Base-by-base conservation (phyloP, 257 asterid genomes). In the Ehretia macrophylla region DNA sequence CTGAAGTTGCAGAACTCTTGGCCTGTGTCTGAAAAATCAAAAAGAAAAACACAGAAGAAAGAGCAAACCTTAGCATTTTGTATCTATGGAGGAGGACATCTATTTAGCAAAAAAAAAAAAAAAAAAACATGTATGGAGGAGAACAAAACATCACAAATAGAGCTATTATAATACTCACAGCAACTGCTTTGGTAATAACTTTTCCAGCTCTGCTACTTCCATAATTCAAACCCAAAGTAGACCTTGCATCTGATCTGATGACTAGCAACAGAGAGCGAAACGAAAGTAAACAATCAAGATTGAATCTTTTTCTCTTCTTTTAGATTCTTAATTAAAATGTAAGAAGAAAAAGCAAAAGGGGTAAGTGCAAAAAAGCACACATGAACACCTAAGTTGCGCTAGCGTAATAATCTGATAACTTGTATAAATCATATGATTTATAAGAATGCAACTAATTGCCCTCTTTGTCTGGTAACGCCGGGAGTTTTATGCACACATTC, bases 231-330 rank as follows among this genome's bases (percentile, higher is more conserved):
- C 78, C 60, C 37, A 62, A 54, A 58, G 51, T 68, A 38, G 81
- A 40, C 77, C 76, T 76, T 46, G 73, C 59, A 55, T 65, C 84
- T 66, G 86, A 76, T 82, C 85, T 74, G 59, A 78, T 56, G 27
- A 62, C 90, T 82, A 17, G 37, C 64, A 71, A 59, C 38, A 5
- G 5, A 32, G 11, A 21, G 22, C 55, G n/a, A n/a, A n/a, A 58
- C 59, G 16, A 10, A 37, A 64, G 14, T 14, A 14, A 64, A 48
- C 10, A 42, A 42, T 42, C 47, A 42, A 42, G 47, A 42, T 10
- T 42, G 16, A 14, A 42, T 42, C 47, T 42, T 11, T 42, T 42
- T 42, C 3, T 10, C 12, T 14, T 42, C 12, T 10, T 3, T 42
- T 10, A 11, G 16, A 11, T 42, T 42, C 47, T 10, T 42, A 42